Base-by-base conservation (phyloP, 257 asterid species). In the Penstemon eatonii region DNA sequence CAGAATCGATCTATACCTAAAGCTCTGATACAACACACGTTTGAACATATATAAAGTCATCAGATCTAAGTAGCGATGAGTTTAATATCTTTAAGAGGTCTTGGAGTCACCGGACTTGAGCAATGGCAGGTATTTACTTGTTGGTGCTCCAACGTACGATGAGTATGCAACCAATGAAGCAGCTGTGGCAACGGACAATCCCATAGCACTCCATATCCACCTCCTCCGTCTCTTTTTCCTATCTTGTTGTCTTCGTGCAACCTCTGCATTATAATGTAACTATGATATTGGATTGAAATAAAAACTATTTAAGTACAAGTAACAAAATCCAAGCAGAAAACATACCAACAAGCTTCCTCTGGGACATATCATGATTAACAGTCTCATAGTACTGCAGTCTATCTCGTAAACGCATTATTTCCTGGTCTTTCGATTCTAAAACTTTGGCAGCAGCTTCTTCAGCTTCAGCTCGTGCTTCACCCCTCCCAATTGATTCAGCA, bases 261-360 rank as follows among this genome's bases (percentile, higher is more conserved):
- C 78, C 63, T 80, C 90, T 85, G 86, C 73, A 68, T 25, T 25
- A 49, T 60, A 3, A 44, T 46, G 54, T 52, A 62, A 44, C 44
- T 8, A 37, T 8, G 19, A 67, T 52, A 64, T 54, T 10, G 42
- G 54, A 15, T 15, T 1, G 43, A 33, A 37, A 66, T 39, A 52
- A n/a, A 33, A 38, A 7, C n/a, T 18, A 39, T 15, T 15, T 25
- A 25, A 6, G 15, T 11, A 12, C 8, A 8, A 44, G 10, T 4
- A 53, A n/a, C 60, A 69, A 13, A 63, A 70, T 4, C 37, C 10
- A 15, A 53, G 25, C 3, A 63, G 62, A 53, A 39, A 69, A 74
- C 90, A 67, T 83, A 92, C 98, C 98, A 37, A 88, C 79, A 65
- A 86, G 97, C 80, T 90, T 93, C 75, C 98, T 85, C 83, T 93